phyloP scores from a whole-genome alignment of 768 basidiomycete genomes.

The button mushroom (Agaricus bisporus) region DNA sequence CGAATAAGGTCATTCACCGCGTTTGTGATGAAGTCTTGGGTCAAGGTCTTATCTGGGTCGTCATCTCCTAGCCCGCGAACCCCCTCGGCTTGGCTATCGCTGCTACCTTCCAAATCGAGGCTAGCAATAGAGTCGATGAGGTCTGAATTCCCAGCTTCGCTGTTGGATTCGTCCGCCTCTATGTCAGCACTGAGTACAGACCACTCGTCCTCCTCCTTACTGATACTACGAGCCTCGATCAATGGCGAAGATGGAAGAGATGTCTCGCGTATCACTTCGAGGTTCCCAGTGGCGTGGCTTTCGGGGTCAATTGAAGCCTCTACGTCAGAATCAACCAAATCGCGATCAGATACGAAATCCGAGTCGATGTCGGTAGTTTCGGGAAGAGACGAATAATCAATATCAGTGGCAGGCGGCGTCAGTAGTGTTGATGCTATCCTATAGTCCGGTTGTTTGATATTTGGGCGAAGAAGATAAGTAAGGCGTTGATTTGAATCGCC shows the following conservation, averaged over 20 bases:
- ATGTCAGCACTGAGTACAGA: conserved; percentile 13
- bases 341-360: conserved; percentile 45
- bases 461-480: conserved; percentile 78
- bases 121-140: background rate
- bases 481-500: conserved; percentile 53
- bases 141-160: conserved; percentile 8
- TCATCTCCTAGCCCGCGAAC: conserved; percentile 4
- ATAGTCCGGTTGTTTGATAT: conserved; percentile 56
- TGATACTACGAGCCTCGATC: background rate
- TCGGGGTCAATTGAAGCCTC: conserved; percentile 31
- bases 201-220: conserved; percentile 13
- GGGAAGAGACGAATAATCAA: conserved; percentile 47
- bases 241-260: conserved; percentile 16
- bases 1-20: background rate
- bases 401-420: conserved; percentile 71
- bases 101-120: background rate
- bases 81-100: background rate
- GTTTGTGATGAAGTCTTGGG: background rate
- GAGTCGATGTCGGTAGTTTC: conserved; percentile 41
- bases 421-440: conserved; percentile 38
- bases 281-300: conserved; percentile 9
- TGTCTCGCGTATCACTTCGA: conserved; percentile 23
- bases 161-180: conserved; percentile 14
- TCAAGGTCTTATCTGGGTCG: conserved; percentile 13
- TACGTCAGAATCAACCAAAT: conserved; percentile 37